Base-by-base conservation (phyloP, 768 basidiomycete genomes). In the Tricholoma sp. region DNA sequence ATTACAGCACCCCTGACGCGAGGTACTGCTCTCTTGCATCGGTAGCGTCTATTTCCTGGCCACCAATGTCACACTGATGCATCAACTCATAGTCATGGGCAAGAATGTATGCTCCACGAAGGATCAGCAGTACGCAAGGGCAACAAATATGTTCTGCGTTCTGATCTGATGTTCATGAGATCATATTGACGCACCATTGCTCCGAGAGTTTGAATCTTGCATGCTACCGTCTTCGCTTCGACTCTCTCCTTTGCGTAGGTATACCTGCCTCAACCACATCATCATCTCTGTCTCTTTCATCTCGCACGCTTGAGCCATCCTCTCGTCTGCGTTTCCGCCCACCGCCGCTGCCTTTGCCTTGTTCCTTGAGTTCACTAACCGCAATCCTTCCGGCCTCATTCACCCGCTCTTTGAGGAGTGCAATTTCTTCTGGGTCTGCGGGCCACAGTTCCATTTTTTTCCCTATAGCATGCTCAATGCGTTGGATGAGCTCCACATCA, bases 401-500 rank as follows among this genome's bases (percentile, higher is more conserved):
- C 18, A 95, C 96, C 1, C 94, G 83, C 68, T 98, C 95, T 58
- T 85, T 82, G 59, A 98, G 73, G 31, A 97, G 75, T 34, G 88
- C 86, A 19, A 98, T 84, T 61, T 97, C 94, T 67, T 96, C 91
- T 58, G 88, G 83, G 66, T 94, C 92, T 0, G 87, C 86, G 9
- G 86, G 86, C 79, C 89, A 98, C 35, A 88, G 74, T 52, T 87
- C 88, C 85, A 99, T 89, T 71, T 94, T 91, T 75, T 96, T 96
- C 39, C 84, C 94, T 19, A 89, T 85, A 6, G 96, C 94, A 19
- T 83, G 79, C 71, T 99, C 97, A 66, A 98, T 98, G 8, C 97
- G 87, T 71, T 97, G 94, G 4, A 98, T 73, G 46, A 98, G 80
- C 72, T 98, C 97, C 55, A 99, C 94, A 63, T 99, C 97, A 71